These are phyloP conservation scores for Fragaria vesca DNA, from an alignment of 306 rosid species.

Conservation along the genomic window DNA sequence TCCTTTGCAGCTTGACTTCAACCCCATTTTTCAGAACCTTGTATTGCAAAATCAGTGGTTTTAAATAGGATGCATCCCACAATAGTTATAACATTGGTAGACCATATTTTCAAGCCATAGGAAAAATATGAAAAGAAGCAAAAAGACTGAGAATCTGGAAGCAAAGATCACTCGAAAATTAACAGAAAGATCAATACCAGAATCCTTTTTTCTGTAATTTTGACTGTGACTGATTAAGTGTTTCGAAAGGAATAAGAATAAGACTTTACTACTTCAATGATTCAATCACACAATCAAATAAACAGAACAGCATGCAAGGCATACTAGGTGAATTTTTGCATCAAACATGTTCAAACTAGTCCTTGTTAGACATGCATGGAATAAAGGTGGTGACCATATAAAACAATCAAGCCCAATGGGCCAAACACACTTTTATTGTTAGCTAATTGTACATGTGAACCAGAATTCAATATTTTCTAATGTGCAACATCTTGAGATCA, in stretches of 20 bases:
- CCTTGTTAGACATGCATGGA: constrained; percentile 12
- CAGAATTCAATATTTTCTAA: neutral
- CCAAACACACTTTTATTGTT: neutral
- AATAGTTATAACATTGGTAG: neutral
- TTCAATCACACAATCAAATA: neutral
- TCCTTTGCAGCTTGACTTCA: constrained; percentile 75
- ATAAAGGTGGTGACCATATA: neutral
- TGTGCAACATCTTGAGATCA: neutral
- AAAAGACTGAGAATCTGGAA: neutral
- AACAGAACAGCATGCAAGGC: neutral
- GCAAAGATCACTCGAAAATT: neutral
- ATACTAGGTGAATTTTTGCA: neutral
- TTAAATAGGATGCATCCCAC: neutral
- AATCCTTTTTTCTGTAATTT: neutral
- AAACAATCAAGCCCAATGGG: neutral
- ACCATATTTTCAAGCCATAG: neutral
- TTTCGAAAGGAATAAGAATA: neutral
- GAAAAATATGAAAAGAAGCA: neutral
- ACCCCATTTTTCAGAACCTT: constrained; percentile 73
- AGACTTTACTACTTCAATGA: neutral
- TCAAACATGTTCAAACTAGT: neutral
- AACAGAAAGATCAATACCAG: neutral
- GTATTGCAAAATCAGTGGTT: neutral
- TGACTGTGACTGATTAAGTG: neutral
- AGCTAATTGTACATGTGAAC: neutral